These are phyloP conservation scores for Amylocarpus encephaloides DNA, from an alignment of 2,329 filamentous ascomycete species.

Conservation along the genomic window DNA sequence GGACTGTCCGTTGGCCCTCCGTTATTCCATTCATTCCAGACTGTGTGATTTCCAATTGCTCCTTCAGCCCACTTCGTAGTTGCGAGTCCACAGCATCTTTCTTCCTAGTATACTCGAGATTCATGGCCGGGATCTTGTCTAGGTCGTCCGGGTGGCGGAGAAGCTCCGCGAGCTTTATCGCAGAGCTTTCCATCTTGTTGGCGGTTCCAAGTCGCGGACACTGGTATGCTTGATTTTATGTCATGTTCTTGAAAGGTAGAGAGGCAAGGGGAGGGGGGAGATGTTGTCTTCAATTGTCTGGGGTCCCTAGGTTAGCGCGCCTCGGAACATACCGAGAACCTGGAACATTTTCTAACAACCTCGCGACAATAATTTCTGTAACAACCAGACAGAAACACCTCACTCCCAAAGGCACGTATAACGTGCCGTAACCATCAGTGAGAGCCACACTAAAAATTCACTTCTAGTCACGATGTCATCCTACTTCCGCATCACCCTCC, in stretches of 20 bases:
- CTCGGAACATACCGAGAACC: neutral
- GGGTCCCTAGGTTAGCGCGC: constrained; percentile 13
- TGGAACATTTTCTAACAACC: constrained; percentile 11
- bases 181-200: constrained; percentile 32
- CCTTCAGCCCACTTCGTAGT: constrained; percentile 78
- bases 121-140: constrained; percentile 86
- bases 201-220: constrained; percentile 10
- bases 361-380: constrained; percentile 5
- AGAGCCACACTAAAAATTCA: neutral
- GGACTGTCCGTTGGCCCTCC: constrained; percentile 86
- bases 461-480: constrained; percentile 38
- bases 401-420: constrained; percentile 10
- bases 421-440: neutral
- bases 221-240: constrained; percentile 11
- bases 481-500: constrained; percentile 67
- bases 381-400: constrained; percentile 2
- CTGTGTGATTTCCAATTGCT: constrained; percentile 92
- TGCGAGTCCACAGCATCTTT: constrained; percentile 87
- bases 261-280: constrained; percentile 9
- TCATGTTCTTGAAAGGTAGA: constrained; percentile 14
- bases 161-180: constrained; percentile 74
- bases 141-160: constrained; percentile 94
- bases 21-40: constrained; percentile 82
- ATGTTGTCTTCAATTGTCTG: neutral
- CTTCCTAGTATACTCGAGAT: constrained; percentile 89